Conservation (phyloP, 352 stramenopile species). For the Globisporangium emineosum region DNA sequence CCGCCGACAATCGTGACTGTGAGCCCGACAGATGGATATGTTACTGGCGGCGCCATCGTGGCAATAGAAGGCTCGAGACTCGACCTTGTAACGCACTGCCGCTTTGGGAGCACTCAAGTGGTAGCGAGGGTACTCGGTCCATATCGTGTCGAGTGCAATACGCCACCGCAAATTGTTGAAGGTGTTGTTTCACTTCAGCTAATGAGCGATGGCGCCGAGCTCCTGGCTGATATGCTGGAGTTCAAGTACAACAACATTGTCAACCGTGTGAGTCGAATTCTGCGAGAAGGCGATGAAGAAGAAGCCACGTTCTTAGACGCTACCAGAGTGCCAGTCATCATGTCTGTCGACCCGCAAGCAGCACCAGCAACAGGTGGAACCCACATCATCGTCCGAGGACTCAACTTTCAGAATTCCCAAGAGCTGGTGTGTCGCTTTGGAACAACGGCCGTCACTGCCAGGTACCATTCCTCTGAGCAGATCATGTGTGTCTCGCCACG, state of each 20-base stretch:
- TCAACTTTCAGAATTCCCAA: constrained; percentile 71
- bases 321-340: constrained; percentile 18
- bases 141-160: constrained; percentile 26
- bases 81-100: constrained; percentile 58
- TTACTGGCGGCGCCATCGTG: constrained; percentile 41
- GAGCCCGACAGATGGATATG: constrained; percentile 23
- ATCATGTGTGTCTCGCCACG: constrained; percentile 67
- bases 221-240: constrained; percentile 30
- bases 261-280: constrained; percentile 4
- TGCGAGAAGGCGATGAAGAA: not conserved
- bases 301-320: not conserved
- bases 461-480: constrained; percentile 43
- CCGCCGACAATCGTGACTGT: constrained; percentile 46
- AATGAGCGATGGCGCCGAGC: constrained; percentile 30
- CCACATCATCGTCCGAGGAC: constrained; percentile 64
- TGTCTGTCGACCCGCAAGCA: constrained; percentile 14
- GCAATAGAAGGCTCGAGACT: constrained; percentile 47
- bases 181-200: constrained; percentile 45
- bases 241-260: constrained; percentile 46
- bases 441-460: constrained; percentile 30
- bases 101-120: constrained; percentile 49
- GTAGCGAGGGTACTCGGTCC: constrained; percentile 24
- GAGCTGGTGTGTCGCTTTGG: constrained; percentile 88
- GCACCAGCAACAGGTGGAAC: constrained; percentile 43
- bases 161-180: constrained; percentile 32